phyloP scores from a whole-genome alignment of 371 early-diverging fungal genomes.

The Cokeromyces recurvatus region DNA sequence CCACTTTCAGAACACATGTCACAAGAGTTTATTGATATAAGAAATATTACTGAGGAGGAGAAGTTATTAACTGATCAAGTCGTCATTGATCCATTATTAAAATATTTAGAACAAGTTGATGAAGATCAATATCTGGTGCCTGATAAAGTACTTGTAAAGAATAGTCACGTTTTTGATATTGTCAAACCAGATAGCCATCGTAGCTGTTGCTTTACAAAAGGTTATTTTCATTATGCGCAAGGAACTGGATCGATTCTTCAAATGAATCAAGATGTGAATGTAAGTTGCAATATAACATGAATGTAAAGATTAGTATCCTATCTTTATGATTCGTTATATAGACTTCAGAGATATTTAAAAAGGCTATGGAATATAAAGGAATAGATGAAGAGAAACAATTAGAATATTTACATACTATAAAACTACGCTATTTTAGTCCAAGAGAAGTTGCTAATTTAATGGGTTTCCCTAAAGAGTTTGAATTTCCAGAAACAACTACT shows the following conservation, averaged over 20 bases:
- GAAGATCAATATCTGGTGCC: conserved; percentile 27
- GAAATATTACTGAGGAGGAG: conserved; percentile 19
- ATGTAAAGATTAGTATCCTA: no score
- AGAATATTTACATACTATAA: conserved; percentile 28
- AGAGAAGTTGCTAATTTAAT: conserved; percentile 74
- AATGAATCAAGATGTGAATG: conserved; percentile 46
- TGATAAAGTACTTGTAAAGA: conserved; percentile 51
- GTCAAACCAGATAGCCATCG: conserved; percentile 59
- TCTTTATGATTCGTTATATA: conserved; percentile 1
- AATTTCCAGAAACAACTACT: conserved; percentile 50
- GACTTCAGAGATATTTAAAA: conserved; percentile 21
- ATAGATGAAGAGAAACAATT: conserved; percentile 26
- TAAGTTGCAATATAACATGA: conserved; percentile 20
- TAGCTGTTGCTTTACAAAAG: conserved; percentile 86
- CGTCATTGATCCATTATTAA: conserved; percentile 31
- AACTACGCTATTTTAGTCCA: conserved; percentile 76
- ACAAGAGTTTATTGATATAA: conserved; percentile 27
- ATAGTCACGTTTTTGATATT: conserved; percentile 69
- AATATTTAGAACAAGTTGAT: conserved; percentile 19
- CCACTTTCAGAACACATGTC: conserved; percentile 37
- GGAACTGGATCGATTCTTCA: conserved; percentile 74
- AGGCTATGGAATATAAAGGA: conserved; percentile 19
- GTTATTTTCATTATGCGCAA: conserved; percentile 74
- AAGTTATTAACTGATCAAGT: conserved; percentile 22
- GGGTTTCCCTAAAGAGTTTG: conserved; percentile 66